Evolutionary conservation across 2,329 filamentous ascomycete genomes (phyloP).

Genomic region (Byssothecium circinans): DNA sequence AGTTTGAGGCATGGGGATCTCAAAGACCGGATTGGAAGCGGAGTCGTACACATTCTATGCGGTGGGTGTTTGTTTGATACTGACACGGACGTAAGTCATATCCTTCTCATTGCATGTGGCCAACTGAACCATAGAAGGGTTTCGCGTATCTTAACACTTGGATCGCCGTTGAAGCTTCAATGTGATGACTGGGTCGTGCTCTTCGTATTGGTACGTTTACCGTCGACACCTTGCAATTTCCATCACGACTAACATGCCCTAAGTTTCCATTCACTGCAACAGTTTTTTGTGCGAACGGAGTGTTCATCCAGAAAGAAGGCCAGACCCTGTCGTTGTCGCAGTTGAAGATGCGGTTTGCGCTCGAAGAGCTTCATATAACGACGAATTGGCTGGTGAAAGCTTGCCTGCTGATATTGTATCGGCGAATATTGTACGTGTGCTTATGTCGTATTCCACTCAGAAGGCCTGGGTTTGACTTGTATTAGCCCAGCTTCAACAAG

Average conservation of each 20-base stretch:
- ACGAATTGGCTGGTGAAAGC: conserved; percentile 32
- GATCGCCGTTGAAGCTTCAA: conserved; percentile 25
- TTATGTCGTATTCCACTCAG: not conserved
- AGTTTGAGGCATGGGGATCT: not conserved
- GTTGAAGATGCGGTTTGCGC: conserved; percentile 26
- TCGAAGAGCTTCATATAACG: conserved; percentile 31
- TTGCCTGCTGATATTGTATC: conserved; percentile 31
- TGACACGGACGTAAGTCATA: conserved; percentile 23
- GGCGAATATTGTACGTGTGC: conserved; percentile 31
- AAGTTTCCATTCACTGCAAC: conserved; percentile 24
- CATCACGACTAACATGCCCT: not conserved
- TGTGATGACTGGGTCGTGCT: conserved; percentile 34
- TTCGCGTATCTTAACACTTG: conserved; percentile 25
- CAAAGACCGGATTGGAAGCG: conserved; percentile 10
- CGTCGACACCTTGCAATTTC: not conserved
- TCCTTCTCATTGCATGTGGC: not conserved
- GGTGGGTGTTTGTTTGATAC: conserved; percentile 23
- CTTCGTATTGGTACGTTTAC: conserved; percentile 14
- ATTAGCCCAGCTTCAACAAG: conserved; percentile 16
- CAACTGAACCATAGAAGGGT: conserved; percentile 10
- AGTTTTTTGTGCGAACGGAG: conserved; percentile 19
- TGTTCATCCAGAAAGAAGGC: not conserved
- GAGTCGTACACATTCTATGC: conserved; percentile 30
- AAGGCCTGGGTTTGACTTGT: conserved; percentile 4
- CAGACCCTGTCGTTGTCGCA: too few relatives aligned